These are phyloP conservation scores for Jaltomata sinuosa DNA, from an alignment of 257 asterid species.

Conservation along the genomic window DNA sequence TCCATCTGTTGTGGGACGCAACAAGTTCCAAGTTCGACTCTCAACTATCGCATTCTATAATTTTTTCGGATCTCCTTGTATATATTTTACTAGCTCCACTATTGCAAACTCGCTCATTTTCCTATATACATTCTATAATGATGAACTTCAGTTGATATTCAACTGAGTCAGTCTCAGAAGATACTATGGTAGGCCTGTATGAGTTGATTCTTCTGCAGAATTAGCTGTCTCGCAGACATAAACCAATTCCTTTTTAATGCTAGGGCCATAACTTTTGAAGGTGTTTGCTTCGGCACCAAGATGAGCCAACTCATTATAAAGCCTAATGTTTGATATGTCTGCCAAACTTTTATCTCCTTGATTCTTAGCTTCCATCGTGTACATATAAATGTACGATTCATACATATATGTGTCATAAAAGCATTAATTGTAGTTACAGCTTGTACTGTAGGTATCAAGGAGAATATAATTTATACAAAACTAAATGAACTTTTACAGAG, in stretches of 20 bases:
- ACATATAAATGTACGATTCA: background rate
- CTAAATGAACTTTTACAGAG: background rate
- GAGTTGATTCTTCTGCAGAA: background rate
- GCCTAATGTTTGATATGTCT: background rate
- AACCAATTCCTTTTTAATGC: background rate
- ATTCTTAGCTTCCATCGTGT: background rate
- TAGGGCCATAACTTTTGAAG: background rate
- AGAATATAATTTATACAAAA: background rate
- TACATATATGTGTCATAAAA: background rate
- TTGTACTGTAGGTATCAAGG: background rate
- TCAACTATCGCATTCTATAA: background rate
- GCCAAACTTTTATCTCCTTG: background rate
- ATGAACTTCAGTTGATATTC: background rate
- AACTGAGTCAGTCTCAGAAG: background rate
- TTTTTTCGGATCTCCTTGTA: background rate
- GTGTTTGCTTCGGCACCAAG: background rate
- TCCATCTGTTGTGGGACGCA: background rate
- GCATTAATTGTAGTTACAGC: background rate
- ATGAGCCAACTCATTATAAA: background rate
- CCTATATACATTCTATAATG: background rate
- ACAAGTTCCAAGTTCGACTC: background rate
- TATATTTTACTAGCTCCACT: background rate
- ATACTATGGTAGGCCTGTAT: background rate
- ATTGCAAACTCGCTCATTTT: background rate
- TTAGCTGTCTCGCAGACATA: background rate